phyloP scores from a whole-genome alignment of 2,329 filamentous ascomycete genomes.

The Aspergillus fumigatus region DNA sequence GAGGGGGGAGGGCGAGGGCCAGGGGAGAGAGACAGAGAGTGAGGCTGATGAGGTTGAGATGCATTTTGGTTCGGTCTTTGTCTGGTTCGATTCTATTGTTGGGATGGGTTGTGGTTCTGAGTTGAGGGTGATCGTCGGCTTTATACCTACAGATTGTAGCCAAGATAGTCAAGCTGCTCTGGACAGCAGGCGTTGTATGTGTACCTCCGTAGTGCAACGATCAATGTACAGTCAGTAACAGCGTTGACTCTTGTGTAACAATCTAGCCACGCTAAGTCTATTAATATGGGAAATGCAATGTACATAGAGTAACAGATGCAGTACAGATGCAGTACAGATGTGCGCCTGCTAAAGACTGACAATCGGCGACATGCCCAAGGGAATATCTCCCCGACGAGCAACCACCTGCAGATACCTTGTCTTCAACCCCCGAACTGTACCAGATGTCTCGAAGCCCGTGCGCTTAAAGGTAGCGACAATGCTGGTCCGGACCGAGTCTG shows the following conservation, averaged over 20 bases:
- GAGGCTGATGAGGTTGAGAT: conserved; percentile 3
- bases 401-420: conserved; percentile 24
- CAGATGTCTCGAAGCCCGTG: conserved; percentile 27
- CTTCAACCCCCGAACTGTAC: conserved; percentile 11
- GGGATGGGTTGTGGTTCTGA: neutral
- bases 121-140: neutral
- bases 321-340: too few species aligned
- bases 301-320: neutral
- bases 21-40: neutral
- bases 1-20: neutral
- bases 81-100: neutral
- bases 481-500: conserved; percentile 13
- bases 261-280: neutral
- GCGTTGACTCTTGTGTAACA: too few species aligned
- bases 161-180: too few species aligned
- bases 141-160: neutral
- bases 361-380: conserved; percentile 19
- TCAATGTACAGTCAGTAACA: too few species aligned
- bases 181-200: too few species aligned
- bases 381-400: conserved; percentile 24
- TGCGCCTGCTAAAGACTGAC: conserved; percentile 9
- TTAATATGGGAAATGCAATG: neutral
- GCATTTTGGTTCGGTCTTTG: neutral
- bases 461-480: conserved; percentile 20
- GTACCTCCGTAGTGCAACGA: too few species aligned